Evolutionary conservation across 2,329 filamentous ascomycete genomes (phyloP), one percentile per base, ranked within the genome.

Genomic region (Talaromyces sp.): DNA sequence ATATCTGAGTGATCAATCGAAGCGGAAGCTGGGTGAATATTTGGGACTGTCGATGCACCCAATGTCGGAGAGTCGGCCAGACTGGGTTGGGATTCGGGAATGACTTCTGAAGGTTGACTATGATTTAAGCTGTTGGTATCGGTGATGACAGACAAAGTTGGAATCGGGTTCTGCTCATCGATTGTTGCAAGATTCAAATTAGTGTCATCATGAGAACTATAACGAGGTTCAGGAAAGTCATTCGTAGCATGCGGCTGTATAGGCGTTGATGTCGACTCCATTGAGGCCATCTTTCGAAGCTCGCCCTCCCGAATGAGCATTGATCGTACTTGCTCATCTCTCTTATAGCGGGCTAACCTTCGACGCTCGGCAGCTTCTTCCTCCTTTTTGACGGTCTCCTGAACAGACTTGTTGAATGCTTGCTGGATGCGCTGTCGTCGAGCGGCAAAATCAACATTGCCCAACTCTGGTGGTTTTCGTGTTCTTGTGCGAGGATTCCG

Each of bases 401-500:
- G 86, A 57, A 95, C 88, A n/a, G 90, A 92, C 74, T 90, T 91
- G 70, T 88, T 93, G 76, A 96, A 94, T 14, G 92, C 92, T 64
- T 92, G 87, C 70, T 93, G 90, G 71, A 96, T 96, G 67, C 89
- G 88, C 73, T 92, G 89, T 70, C 93, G 85, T 60, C 92, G 86
- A 69, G 91, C 90, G 66, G 90, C 92, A 74, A 96, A 95, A 76
- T 97, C 91, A 61, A 96, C 91, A 66, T 90, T 89, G 1, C 89
- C 89, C 66, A 93, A 71, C 71, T 87, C 84, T n/a, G 84, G 85
- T 39, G 86, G 81, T 68, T 79, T 81, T 68, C 79, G 79, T 66
- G 74, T 75, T 62, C 75, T 73, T 58, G 73, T 72, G 66, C 74
- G 74, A 31, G 73, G 68, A 60, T 69, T 76, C 69, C 74, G 73